Evolutionary conservation across 305 asterid species (phyloP).

Genomic region (Striga hermonthica): DNA sequence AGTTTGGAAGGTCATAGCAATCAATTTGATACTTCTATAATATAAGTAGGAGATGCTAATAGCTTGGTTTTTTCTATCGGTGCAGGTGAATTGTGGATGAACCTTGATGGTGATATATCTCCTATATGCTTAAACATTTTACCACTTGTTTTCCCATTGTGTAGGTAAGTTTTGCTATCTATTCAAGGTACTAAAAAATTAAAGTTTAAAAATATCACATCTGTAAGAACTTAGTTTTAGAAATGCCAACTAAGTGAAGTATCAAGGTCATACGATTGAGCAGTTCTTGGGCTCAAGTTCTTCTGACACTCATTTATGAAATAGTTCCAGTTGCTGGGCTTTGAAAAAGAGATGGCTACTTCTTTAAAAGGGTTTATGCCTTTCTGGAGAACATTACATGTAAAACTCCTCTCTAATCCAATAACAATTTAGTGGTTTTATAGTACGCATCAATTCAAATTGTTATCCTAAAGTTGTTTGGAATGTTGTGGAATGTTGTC

Average conservation of each 20-base stretch:
- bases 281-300: neutral
- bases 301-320: neutral
- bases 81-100: slow-evolving; percentile 92
- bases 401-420: too few relatives aligned
- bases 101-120: slow-evolving; percentile 88
- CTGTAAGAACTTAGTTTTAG: neutral
- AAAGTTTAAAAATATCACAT: neutral
- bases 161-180: slow-evolving; percentile 44
- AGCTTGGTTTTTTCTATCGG: slow-evolving; percentile 20
- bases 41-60: neutral
- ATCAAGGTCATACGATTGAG: neutral
- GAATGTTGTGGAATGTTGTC: too few relatives aligned
- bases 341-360: too few relatives aligned
- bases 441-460: too few relatives aligned
- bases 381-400: too few relatives aligned
- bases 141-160: slow-evolving; percentile 65
- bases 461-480: too few relatives aligned
- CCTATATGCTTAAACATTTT: slow-evolving; percentile 79
- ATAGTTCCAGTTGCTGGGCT: neutral
- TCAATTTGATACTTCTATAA: slow-evolving; percentile 18
- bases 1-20: slow-evolving; percentile 60
- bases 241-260: too few relatives aligned
- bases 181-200: slow-evolving; percentile 16
- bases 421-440: too few relatives aligned
- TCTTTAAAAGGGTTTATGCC: too few relatives aligned